Evolutionary conservation across 2,329 filamentous ascomycete genomes (phyloP), one percentile per base, ranked within the genome.

Genomic region (Hortaea werneckii): DNA sequence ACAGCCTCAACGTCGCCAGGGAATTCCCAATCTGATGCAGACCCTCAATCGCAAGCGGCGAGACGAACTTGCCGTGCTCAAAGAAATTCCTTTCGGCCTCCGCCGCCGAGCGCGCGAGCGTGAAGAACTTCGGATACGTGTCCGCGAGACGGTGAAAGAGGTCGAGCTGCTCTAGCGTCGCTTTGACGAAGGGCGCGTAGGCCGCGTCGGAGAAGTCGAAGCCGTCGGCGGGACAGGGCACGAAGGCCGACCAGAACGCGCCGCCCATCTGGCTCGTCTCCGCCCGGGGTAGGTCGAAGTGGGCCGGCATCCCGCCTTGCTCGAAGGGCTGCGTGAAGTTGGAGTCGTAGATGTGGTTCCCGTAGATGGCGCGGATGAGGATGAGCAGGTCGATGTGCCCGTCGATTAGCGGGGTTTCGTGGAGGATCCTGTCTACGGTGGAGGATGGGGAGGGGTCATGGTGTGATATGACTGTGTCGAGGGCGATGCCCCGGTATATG

Each of bases 11-110:
- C 45, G 81, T 88, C 37, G 83, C 75, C 26, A 82, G 72, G 1
- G 81, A 85, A 67, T 95, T 95, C 48, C 87, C 89, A 55, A 96
- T 94, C 58, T 95, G 90, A 62, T 96, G 90, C 6, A 95, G 75
- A 3, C 90, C 90, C 67, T 95, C 88, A 43, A 94, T 79, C 2
- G 83, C 86, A 4, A 90, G 68, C 0, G 86, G 85, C 1, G 85
- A 89, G 58, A 92, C 84, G 42, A 94, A 71, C 52, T 64, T 68
- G 20, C 65, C 64, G 2, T 58, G 37, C 7, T 53, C 46, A 5
- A 62, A 47, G 49, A 72, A 74, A 12, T 79, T 78, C 1, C 72
- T 61, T 34, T 81, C 60, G 3, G 85, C 85, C 29, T 76, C 75
- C 41, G 70, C 72, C 54, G 79, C 79, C 57, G 81, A 76, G 0